Evolutionary conservation across 306 rosid species (phyloP), one percentile per base, ranked within the genome.

Genomic region (Hippophae tibetana): DNA sequence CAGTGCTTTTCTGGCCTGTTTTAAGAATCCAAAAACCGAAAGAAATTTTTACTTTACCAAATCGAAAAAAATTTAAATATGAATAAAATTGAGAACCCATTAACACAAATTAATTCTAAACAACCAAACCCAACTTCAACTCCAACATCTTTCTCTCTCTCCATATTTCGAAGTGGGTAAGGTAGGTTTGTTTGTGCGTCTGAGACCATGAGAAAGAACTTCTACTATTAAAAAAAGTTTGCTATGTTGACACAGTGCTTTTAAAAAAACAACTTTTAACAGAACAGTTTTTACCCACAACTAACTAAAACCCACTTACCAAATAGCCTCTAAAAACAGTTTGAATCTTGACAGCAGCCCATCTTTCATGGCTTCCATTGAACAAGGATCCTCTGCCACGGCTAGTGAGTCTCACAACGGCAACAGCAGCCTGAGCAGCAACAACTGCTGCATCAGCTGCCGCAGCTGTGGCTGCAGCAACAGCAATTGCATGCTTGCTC

Each of bases 391-490:
- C 84, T 63, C 90, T 78, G 9, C 97, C 95, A 38, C 76, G 82
- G 74, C 94, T 84, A 7, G 95, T 86, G 10, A 90, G 82, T 50
- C 94, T 78, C 23, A 90, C 97, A 0, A 90, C 95, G 0, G 76
- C 94, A 10, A 82, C 95, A 0, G 97, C 97, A 2, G 97, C 97
- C 25, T 86, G 87, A 0, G 97, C 90, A 0, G 95, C 95, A 1
- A 88, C 94, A 2, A 86, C 95, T 0, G 97, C 97, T 31, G 79
- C 90, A 54, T 68, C 95, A 13, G 84, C 82, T 6, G 83, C 88
- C 0, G 79, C 83, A 0, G 81, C 87, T 0, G 86, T 79, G 10
- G 85, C 97, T 23, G 63, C 82, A 6, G 84, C 97, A 55, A 77
- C 79, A 23, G 86, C 84, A 83, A 82, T 45, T 64, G 86, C 82